Evolutionary conservation across 768 basidiomycete genomes (phyloP).

Genomic region (Tulasnella sp.): DNA sequence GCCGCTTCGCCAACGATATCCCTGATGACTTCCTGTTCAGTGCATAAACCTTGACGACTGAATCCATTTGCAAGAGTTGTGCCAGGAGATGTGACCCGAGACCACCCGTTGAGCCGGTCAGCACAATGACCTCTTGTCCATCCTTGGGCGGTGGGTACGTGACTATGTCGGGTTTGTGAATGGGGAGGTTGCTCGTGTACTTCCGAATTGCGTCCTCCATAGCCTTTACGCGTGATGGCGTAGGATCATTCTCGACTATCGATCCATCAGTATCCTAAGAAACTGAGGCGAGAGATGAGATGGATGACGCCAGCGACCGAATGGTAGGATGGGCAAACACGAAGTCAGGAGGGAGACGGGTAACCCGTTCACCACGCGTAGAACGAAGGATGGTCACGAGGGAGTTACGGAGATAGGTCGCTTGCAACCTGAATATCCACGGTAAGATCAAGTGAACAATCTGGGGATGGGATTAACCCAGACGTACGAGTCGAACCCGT

Average conservation of each 20-base stretch:
- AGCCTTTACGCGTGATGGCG: too few species aligned
- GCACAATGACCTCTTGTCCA: slow-evolving; percentile 5
- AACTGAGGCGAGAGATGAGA: slow-evolving; percentile 2
- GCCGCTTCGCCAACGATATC: background rate
- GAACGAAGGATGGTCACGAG: slow-evolving; percentile 30
- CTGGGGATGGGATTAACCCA: background rate
- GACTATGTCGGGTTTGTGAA: background rate
- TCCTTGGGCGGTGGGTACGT: background rate
- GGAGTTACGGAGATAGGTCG: slow-evolving; percentile 34
- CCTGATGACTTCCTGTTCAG: slow-evolving; percentile 2
- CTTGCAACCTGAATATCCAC: slow-evolving; percentile 35
- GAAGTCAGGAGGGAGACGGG: slow-evolving; percentile 17
- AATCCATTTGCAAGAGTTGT: background rate
- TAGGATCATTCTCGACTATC: background rate
- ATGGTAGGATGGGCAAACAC: slow-evolving; percentile 14
- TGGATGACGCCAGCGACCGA: background rate
- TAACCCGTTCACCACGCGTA: slow-evolving; percentile 16
- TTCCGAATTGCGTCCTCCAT: background rate
- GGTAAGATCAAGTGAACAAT: background rate
- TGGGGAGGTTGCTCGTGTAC: background rate
- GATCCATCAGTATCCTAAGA: background rate
- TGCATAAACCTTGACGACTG: slow-evolving; percentile 8
- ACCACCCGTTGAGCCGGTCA: slow-evolving; percentile 14
- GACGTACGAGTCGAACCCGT: slow-evolving; percentile 29
- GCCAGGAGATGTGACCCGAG: slow-evolving; percentile 13